A percentile compares a stretch with the other conserved stretches of the same genome.
Conservation (phyloP, 176 grass and related monocot species). For the Typha latifolia region DNA sequence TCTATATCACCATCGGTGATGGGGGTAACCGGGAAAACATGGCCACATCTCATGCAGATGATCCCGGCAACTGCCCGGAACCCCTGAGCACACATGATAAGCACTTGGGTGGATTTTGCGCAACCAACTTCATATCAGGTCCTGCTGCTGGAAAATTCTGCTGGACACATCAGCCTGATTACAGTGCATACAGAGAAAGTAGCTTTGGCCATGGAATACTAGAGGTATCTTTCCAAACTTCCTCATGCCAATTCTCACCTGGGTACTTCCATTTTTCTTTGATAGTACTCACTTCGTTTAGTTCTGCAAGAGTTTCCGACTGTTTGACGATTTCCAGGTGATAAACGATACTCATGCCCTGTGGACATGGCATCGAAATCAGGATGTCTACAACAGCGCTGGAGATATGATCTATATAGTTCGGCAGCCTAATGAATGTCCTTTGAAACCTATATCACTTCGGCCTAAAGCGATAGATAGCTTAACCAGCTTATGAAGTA, state of each 20-base stretch:
- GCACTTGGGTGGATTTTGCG: slow-evolving; percentile 46
- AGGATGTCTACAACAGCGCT: slow-evolving; percentile 36
- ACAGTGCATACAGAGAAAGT: slow-evolving; percentile 64
- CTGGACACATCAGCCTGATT: slow-evolving; percentile 78
- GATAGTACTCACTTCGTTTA: too few species aligned
- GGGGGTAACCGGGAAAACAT: slow-evolving; percentile 75
- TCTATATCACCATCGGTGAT: slow-evolving; percentile 56
- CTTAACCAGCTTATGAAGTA: neutral
- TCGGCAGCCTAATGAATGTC: slow-evolving; percentile 49
- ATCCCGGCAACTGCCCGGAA: slow-evolving; percentile 48
- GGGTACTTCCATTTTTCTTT: neutral
- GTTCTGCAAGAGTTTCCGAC: neutral
- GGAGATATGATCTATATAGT: slow-evolving; percentile 73
- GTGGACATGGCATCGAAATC: slow-evolving; percentile 85
- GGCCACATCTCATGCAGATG: slow-evolving; percentile 54
- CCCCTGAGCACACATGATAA: slow-evolving; percentile 30
- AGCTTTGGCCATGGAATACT: slow-evolving; percentile 88
- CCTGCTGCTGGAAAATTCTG: slow-evolving; percentile 65
- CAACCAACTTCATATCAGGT: slow-evolving; percentile 56
- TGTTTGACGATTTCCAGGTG: slow-evolving; percentile 33
- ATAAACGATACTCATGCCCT: slow-evolving; percentile 81
- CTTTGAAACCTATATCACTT: neutral
- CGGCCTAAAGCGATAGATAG: neutral
- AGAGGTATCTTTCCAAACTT: slow-evolving; percentile 30
- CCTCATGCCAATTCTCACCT: neutral